These are phyloP conservation scores for Ascochyta clinopodiicola DNA, from an alignment of 2,329 filamentous ascomycete species.

Conservation along the genomic window DNA sequence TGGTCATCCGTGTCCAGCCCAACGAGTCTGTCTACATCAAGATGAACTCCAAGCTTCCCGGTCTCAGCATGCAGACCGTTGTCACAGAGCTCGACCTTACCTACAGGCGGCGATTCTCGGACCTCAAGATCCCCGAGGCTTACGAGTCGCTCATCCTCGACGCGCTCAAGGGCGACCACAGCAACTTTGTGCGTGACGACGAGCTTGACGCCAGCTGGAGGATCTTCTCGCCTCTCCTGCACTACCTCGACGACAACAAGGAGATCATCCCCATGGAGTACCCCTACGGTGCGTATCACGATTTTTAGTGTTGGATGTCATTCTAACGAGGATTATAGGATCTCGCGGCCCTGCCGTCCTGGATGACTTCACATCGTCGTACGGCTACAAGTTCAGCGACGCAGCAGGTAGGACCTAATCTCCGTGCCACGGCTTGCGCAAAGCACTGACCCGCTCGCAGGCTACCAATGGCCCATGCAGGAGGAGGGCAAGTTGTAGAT, in stretches of 20 bases:
- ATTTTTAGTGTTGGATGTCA: too few species aligned
- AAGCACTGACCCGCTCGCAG: conserved; percentile 31
- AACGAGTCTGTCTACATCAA: conserved; percentile 99
- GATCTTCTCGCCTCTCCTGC: conserved; percentile 95
- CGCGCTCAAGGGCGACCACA: conserved; percentile 98
- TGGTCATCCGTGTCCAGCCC: conserved; percentile 98
- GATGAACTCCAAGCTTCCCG: conserved; percentile 99
- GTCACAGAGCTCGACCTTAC: conserved; percentile 98
- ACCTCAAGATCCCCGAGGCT: conserved; percentile 98
- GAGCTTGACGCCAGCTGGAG: conserved; percentile 98
- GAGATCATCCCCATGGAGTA: conserved; percentile 99
- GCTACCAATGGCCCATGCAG: conserved; percentile 51
- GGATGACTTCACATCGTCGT: conserved; percentile 97
- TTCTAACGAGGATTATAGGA: conserved; percentile 61
- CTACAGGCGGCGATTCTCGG: conserved; percentile 96
- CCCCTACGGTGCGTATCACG: conserved; percentile 79
- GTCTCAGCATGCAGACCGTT: conserved; percentile 98
- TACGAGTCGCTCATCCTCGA: conserved; percentile 98
- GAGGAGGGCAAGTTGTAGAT: conserved; percentile 45
- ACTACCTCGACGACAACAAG: conserved; percentile 99
- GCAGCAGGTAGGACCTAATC: conserved; percentile 68
- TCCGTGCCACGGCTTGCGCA: conserved; percentile 3
- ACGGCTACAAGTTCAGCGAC: conserved; percentile 98
- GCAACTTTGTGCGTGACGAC: conserved; percentile 75
- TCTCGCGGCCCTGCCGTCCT: conserved; percentile 95